Evolutionary conservation across 2,329 filamentous ascomycete species (phyloP), one percentile per base, ranked within the genome.

Genomic region (Dryadomyces quercivorus): DNA sequence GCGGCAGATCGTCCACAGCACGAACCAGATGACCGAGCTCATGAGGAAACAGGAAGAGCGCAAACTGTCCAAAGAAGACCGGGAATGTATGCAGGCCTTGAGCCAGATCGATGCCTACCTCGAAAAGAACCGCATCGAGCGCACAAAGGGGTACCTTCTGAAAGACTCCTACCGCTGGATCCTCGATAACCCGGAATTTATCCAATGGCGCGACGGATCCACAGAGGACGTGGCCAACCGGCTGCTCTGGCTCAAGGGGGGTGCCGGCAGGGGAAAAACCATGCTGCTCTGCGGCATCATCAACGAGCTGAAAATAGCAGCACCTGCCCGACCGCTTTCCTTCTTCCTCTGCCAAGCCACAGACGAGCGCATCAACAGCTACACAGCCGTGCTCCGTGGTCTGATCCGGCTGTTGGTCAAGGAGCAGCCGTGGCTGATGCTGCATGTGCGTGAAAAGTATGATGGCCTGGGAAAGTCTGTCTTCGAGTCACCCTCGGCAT

Each of bases 181-280:
- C 10, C 60, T 73, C 1, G 54, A 63, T 0, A 50, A 65, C 26
- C 13, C 48, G 0, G 48, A 62, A 0, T 71, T 66, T 43, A 22
- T 31, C 2, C 31, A 49, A 56, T 70, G 65, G 66, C 57, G 31
- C 2, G 40, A 61, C 5, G 51, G 13, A 4, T 8, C 20, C 13
- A 7, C 22, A 20, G 43, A 3, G 4, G 21, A n/a, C 2, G 7
- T 31, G 4, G 13, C 9, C 44, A 58, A 20, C 42, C 55, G 47
- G 0, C 53, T 71, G 16, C 64, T 74, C 2, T 72, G 68, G 70
- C 62, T 72, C 18, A 67, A 59, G 18, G 68, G 68, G 0, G 65
- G 66, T 46, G 64, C 70, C 0, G 70, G 71, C 2, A 73, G 70
- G 40, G 71, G 71, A 3, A 75, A 74, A 59, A 74, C 70, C 0